Evolutionary conservation across 495 filamentous ascomycete genomes (phyloP), one percentile per base, ranked within the genome.

Genomic region (Daldinia childiae): DNA sequence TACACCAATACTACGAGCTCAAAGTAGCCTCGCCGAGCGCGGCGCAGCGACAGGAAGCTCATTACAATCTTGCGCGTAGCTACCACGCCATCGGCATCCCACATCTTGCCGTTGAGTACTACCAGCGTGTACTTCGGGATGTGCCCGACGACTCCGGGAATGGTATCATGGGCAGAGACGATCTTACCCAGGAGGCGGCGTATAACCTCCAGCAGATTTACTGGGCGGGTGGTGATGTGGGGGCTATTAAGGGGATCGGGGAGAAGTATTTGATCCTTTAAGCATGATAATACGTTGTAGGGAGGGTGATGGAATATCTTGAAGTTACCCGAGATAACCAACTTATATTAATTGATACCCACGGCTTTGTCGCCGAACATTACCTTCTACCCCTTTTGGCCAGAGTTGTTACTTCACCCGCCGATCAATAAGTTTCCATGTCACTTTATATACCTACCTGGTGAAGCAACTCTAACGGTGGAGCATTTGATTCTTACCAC

Each of bases 31-130:
- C 83, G 5, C 52, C 62, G 6, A 52, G 63, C 54, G 50, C 82
- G 76, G 74, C 79, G 81, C 85, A 90, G 73, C 77, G 82, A 50
- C 92, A 94, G 77, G 95, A 98, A 78, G 92, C 93, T 21, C 91
- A 97, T 66, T 98, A 91, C 79, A 98, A 99, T 73, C 86, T 94
- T 51, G 95, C 88, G 19, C 85, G 93, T 12, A 86, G 90, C 3
- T 97, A 91, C 79, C 92, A 97, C 73, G 82, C 91, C 39, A 85
- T 98, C 8, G 93, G 94, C 1, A 78, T 98, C 34, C 82, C 84
- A 14, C 91, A 94, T 76, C 77, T 97, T 14, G 95, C 95, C 2
- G 81, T 92, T 15, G 87, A 89, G 32, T 92, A 87, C 58, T 99
- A 98, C 76, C 79, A 89, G 66, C 82, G 56, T 58, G 63, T 50